Percentiles rank a stretch among this genome's conserved stretches.
Evolutionary conservation across 2,329 filamentous ascomycete genomes (phyloP).

Genomic region (Parastagonospora avenae): DNA sequence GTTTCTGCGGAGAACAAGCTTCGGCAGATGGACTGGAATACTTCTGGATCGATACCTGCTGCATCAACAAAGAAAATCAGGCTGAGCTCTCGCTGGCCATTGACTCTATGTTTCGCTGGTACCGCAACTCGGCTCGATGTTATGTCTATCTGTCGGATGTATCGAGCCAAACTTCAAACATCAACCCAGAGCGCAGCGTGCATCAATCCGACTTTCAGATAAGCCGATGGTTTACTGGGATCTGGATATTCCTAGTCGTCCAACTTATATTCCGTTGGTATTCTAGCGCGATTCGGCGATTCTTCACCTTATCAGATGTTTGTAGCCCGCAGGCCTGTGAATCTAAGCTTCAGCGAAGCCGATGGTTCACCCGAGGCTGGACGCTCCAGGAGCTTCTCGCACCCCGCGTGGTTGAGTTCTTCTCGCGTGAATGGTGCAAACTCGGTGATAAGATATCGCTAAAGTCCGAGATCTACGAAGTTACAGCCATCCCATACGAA

Average conservation of each 20-base stretch:
- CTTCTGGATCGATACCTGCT: constrained; percentile 8
- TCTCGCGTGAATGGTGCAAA: background rate
- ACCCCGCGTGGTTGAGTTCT: background rate
- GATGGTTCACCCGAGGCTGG: background rate
- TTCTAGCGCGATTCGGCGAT: too few species aligned
- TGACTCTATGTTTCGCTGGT: background rate
- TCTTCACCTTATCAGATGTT: background rate
- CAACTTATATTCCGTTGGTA: too few species aligned
- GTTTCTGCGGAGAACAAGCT: constrained; percentile 3
- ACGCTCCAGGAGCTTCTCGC: background rate
- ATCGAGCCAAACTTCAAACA: too few species aligned
- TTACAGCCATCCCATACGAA: background rate
- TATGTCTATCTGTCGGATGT: too few species aligned
- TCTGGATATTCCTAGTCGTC: too few species aligned
- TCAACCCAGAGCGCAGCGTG: too few species aligned
- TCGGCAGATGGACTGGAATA: constrained; percentile 1
- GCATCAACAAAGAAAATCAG: constrained; percentile 3
- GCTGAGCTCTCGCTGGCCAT: background rate
- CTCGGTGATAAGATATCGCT: background rate
- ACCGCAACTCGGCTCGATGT: background rate
- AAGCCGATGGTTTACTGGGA: too few species aligned
- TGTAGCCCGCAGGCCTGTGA: background rate
- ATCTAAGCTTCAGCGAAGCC: background rate
- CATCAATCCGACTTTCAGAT: too few species aligned
- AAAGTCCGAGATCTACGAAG: background rate